Evolutionary conservation across 805 yeast species (phyloP).

Genomic region (Cyberlindnera nakhonratchasimensis): DNA sequence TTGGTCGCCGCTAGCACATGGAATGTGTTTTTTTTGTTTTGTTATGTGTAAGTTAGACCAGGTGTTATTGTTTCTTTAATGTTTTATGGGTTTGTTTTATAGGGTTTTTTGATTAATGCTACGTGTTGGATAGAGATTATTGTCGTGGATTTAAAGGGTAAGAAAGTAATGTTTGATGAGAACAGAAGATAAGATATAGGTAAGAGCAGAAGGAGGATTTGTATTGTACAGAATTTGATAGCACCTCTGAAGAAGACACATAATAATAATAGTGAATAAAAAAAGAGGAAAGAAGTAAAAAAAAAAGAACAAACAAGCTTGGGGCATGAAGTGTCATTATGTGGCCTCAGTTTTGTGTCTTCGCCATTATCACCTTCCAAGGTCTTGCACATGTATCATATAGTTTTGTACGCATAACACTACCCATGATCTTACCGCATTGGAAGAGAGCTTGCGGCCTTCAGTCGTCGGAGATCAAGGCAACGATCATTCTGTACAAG

Average conservation of each 20-base stretch:
- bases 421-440: neutral
- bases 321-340: neutral
- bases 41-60: neutral
- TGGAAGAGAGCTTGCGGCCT: conserved; percentile 2
- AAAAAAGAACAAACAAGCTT: neutral
- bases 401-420: neutral
- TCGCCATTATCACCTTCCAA: too few species aligned
- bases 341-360: neutral
- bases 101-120: neutral
- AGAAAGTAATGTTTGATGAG: neutral
- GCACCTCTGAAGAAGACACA: neutral
- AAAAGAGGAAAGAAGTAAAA: neutral
- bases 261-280: neutral
- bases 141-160: too few species aligned
- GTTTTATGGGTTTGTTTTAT: neutral
- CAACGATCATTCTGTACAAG: conserved; percentile 93
- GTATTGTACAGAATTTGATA: neutral
- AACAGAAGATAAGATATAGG: neutral
- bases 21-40: neutral
- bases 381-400: too few species aligned
- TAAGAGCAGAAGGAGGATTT: neutral
- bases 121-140: too few species aligned
- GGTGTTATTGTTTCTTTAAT: neutral
- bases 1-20: neutral
- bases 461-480: conserved; percentile 53